Conservation (phyloP, 2,329 filamentous ascomycete species). For the Fusarium sp. region DNA sequence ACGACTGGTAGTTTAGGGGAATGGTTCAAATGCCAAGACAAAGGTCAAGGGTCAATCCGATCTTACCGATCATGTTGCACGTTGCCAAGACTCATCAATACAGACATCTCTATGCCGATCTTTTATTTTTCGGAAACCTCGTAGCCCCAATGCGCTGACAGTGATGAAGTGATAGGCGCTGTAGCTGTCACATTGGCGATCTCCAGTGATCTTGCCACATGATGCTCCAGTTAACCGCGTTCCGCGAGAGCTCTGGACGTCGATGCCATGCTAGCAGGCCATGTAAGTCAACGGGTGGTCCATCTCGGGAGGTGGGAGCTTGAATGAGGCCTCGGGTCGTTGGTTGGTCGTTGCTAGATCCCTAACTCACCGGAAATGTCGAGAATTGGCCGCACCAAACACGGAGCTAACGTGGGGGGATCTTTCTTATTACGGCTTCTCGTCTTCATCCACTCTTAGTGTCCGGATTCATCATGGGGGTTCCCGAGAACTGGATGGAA, state of each 20-base stretch:
- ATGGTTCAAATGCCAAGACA: conserved; percentile 19
- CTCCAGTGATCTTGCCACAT: not conserved
- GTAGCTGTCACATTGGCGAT: not conserved
- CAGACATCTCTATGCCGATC: conserved; percentile 16
- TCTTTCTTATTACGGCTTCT: not conserved
- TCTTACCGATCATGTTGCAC: conserved; percentile 28
- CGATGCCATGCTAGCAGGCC: too few relatives aligned
- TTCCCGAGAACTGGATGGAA: conserved; percentile 6
- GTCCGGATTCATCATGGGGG: not conserved
- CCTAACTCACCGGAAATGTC: not conserved
- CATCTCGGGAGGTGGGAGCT: not conserved
- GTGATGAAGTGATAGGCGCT: not conserved
- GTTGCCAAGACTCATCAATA: conserved; percentile 8
- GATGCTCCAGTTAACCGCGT: not conserved
- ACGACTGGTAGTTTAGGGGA: conserved; percentile 3
- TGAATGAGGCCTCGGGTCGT: not conserved
- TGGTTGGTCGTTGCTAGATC: conserved; percentile 1
- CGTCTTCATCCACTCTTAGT: not conserved
- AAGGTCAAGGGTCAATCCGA: conserved; percentile 16
- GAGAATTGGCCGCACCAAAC: not conserved
- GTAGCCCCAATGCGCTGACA: too few relatives aligned
- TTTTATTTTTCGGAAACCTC: conserved; percentile 4
- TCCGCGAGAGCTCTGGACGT: not conserved
- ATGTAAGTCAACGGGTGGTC: not conserved
- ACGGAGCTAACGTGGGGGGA: not conserved